Conservation (phyloP, 73 alveolate genomes). For the Paramecium tetraurelia region DNA sequence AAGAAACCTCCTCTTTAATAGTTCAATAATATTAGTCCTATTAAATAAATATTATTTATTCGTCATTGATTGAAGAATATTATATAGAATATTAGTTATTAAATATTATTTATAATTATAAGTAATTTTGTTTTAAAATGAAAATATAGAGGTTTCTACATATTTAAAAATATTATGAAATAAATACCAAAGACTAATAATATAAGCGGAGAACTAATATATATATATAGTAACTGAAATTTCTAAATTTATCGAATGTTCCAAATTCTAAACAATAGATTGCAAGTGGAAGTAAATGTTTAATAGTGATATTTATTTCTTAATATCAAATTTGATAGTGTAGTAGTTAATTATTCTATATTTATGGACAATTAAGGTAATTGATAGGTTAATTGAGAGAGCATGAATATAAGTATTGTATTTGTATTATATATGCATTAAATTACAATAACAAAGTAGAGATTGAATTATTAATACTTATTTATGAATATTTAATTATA, state of each 20-base stretch:
- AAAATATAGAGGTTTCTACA: not conserved
- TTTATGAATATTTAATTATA: not conserved
- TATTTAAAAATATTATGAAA: too few species aligned
- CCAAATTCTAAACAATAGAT: not conserved
- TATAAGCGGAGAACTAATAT: too few species aligned
- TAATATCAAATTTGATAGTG: not conserved
- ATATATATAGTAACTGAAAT: too few species aligned
- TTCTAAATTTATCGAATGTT: too few species aligned
- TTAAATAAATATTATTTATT: not conserved
- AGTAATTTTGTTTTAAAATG: not conserved
- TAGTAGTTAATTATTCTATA: not conserved
- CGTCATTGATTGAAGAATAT: not conserved
- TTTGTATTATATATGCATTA: not conserved
- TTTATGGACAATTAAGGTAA: not conserved
- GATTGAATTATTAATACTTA: not conserved
- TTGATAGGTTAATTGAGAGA: not conserved
- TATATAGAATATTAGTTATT: not conserved
- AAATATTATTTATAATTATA: not conserved
- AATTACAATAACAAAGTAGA: not conserved
- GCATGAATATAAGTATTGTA: too few species aligned
- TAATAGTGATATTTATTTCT: not conserved
- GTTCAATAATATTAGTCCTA: not conserved
- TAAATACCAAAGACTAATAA: too few species aligned
- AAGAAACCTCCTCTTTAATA: not conserved
- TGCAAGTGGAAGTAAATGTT: not conserved